Evolutionary conservation across 768 basidiomycete genomes (phyloP), one percentile per base, ranked within the genome.

Genomic region (Termitomyces bulborhizus): DNA sequence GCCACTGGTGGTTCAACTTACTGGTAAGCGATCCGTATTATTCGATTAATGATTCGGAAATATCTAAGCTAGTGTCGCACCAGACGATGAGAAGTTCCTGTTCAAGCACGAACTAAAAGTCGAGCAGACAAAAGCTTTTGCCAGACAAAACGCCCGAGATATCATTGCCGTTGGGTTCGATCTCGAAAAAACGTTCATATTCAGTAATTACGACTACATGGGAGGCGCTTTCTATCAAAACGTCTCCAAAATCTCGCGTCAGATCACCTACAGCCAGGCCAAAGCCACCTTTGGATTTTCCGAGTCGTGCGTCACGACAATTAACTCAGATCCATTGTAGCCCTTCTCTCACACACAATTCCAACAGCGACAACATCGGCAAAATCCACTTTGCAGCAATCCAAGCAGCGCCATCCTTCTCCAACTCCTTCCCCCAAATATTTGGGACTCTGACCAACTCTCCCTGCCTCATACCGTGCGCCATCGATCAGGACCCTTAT

Each of bases 61-160:
- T 12, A 5, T 46, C 36, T 29, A 40, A 31, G 37, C 16, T 49
- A n/a, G 12, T 4, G 6, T 1, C 12, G 5, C 15, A 5, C 62
- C 21, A 92, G 97, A 99, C 65, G 97, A 99, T 69, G 97, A 99
- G 69, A 99, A 99, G 69, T 99, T 98, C 76, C 71, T 99, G 46
- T 97, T 99, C 81, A 96, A 98, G 70, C 90, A 93, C 53, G 89
- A 90, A 60, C 82, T 97, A 57, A 95, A 92, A 68, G 79, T 90
- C 36, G 92, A 98, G 60, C 87, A 98, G 67, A 89, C 90, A 21
- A 83, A 84, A 65, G 74, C 76, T 24, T 98, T 94, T 67, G 82
- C 92, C 7, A 80, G 81, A 54, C 81, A 83, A 65, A 99, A 98
- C 65, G 88, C 94, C n/a, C 83, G 81, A 61, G 96, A 98, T 69